Percentiles rank a stretch among this genome's conserved stretches.
Conservation (phyloP, 2,329 filamentous ascomycete genomes). For the Colletotrichum karsti region DNA sequence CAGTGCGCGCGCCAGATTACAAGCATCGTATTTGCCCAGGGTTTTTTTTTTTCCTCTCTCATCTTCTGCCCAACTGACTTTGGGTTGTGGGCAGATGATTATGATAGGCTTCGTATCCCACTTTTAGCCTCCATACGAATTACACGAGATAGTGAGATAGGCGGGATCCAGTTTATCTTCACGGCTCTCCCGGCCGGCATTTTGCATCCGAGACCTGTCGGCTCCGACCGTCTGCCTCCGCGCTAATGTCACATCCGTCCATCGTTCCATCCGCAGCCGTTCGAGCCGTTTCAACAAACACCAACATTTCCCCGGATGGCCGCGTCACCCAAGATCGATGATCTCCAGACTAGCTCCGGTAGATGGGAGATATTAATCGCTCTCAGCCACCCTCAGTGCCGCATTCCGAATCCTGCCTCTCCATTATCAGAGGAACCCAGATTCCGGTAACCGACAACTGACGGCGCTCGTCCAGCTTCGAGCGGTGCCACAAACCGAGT, state of each 20-base stretch:
- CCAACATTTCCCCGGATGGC: not conserved
- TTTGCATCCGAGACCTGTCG: constrained; percentile 7
- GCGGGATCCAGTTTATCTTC: not conserved
- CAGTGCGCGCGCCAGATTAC: not conserved
- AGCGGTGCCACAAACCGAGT: too few relatives aligned
- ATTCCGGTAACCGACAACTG: not conserved
- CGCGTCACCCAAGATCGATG: not conserved
- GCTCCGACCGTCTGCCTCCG: not conserved
- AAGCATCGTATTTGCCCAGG: not conserved
- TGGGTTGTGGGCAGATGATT: not conserved
- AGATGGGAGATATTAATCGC: not conserved
- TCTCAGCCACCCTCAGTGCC: not conserved
- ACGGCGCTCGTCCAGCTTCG: too few relatives aligned
- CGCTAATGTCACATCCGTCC: not conserved
- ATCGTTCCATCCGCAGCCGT: not conserved
- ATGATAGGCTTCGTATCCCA: constrained; percentile 11
- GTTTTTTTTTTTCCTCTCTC: not conserved
- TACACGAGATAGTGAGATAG: constrained; percentile 5
- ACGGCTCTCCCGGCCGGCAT: not conserved
- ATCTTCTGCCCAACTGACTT: not conserved
- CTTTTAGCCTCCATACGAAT: constrained; percentile 9
- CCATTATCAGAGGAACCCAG: not conserved
- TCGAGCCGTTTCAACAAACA: not conserved
- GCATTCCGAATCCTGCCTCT: not conserved
- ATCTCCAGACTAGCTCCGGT: not conserved